Base-by-base conservation (phyloP, 495 filamentous ascomycete species). In the Aspergillus kassunensis region DNA sequence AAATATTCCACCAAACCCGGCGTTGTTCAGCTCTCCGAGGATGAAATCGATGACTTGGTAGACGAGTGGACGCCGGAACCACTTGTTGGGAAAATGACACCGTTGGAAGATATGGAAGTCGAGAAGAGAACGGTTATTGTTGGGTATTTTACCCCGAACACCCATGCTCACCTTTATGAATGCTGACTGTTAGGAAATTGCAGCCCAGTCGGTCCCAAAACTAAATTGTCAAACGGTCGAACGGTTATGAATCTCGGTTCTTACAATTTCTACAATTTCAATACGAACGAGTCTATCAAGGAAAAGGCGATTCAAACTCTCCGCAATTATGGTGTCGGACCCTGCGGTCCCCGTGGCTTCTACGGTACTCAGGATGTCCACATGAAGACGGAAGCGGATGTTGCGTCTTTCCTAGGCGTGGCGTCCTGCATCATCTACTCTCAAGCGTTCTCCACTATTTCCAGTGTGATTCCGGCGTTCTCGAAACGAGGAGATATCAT, bases 341-440 rank as follows among this genome's bases (percentile, higher is more conserved):
- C 93, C 44, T 99, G 93, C 69, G 91, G 91, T 29, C 93, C 93
- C 2, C 92, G 93, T 12, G 90, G 92, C 30, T 99, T 99, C 73
- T 99, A 99, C 73, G 93, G 91, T 46, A 97, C 89, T 20, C 95
- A 99, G 64, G 93, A 99, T 71, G 91, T 99, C 16, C 95, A 99
- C 68, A 90, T 97, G 82, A 90, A 92, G 73, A 89, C 88, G 2
- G 95, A 99, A 68, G 85, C 88, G 34, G 91, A 99, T 68, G 90
- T 99, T 64, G 90, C 93, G 3, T 78, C 85, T 18, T 93, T 88
- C 67, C 68, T 99, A 12, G 93, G 93, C 8, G 85, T 87, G 15
- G 80, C 90, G 29, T 84, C 85, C 29, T 93, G 90, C 64, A 97
- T 99, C 54, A 79, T 97, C 40, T 97, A 99, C 66, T 84, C 93